phyloP scores from a whole-genome alignment of 2,329 filamentous ascomycete species.

The Metarhizium brunneum region DNA sequence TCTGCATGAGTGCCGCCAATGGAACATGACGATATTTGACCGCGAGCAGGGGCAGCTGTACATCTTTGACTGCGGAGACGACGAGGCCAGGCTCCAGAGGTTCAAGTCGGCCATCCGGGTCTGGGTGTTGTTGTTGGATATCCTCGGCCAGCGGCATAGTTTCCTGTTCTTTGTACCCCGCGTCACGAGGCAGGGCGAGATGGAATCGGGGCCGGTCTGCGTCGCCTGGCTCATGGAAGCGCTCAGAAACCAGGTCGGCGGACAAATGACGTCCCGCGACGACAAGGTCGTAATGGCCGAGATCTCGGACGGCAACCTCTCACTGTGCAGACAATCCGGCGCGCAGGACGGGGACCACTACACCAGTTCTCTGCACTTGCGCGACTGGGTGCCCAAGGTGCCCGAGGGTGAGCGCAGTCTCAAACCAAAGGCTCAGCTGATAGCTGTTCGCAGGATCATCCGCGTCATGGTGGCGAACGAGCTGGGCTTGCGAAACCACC shows the following conservation, averaged over 20 bases:
- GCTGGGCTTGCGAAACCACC: constrained; percentile 6
- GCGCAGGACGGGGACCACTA: neutral
- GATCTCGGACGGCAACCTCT: neutral
- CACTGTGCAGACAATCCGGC: neutral
- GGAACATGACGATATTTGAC: constrained; percentile 15
- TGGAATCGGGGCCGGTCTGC: constrained; percentile 8
- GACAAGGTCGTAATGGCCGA: neutral
- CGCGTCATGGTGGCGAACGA: constrained; percentile 11
- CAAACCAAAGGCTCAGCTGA: neutral
- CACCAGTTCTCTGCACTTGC: constrained; percentile 1
- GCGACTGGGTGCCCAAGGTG: constrained; percentile 8
- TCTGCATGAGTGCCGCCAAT: constrained; percentile 5
- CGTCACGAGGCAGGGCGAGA: constrained; percentile 1
- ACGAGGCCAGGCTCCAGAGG: constrained; percentile 3
- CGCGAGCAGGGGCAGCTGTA: constrained; percentile 9
- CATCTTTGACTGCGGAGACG: constrained; percentile 11
- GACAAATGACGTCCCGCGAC: constrained; percentile 1
- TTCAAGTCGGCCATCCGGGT: constrained; percentile 9
- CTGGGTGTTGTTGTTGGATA: constrained; percentile 13
- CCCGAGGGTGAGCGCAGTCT: neutral
- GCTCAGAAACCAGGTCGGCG: constrained; percentile 11
- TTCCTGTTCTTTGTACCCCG: constrained; percentile 11
- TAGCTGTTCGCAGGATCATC: constrained; percentile 6
- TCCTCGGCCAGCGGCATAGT: constrained; percentile 8
- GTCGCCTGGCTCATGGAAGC: constrained; percentile 11